A percentile compares a stretch with the other conserved stretches of the same genome.
Conservation (phyloP, 2,329 filamentous ascomycete species). For the Chrysoporthe cubensis region DNA sequence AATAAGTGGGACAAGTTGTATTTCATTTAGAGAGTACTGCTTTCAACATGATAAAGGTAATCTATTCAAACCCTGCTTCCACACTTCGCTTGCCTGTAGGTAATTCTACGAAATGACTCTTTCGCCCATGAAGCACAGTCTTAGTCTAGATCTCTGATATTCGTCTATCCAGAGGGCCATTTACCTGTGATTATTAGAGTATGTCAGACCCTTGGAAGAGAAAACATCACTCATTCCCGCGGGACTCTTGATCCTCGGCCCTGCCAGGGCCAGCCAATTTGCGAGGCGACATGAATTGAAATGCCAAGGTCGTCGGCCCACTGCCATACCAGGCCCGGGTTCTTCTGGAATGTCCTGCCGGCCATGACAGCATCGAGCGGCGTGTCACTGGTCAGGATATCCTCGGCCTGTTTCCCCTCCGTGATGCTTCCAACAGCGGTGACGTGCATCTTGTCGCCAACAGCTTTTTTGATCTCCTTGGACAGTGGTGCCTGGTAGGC, state of each 20-base stretch:
- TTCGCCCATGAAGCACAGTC: neutral
- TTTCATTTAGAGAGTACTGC: neutral
- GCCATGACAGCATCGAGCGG: conserved; percentile 54
- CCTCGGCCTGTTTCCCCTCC: conserved; percentile 49
- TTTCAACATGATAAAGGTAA: too few relatives aligned
- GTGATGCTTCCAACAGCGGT: conserved; percentile 55
- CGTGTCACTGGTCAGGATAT: conserved; percentile 47
- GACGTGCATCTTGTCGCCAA: conserved; percentile 61
- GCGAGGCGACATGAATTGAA: conserved; percentile 51
- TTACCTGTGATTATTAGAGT: neutral
- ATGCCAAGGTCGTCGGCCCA: conserved; percentile 59
- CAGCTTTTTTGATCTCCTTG: conserved; percentile 69
- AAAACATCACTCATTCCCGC: conserved; percentile 19
- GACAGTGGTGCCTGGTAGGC: conserved; percentile 74
- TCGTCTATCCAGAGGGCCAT: neutral
- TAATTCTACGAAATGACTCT: neutral
- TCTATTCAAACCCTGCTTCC: neutral
- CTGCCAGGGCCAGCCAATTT: conserved; percentile 60
- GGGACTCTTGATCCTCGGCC: conserved; percentile 35
- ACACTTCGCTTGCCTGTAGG: neutral
- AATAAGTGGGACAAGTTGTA: too few relatives aligned
- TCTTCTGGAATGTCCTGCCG: conserved; percentile 61
- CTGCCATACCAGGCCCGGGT: conserved; percentile 58
- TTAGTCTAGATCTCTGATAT: neutral
- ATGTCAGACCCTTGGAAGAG: neutral